These are phyloP conservation scores for Russula virescens DNA, from an alignment of 768 basidiomycete genomes.

Conservation along the genomic window DNA sequence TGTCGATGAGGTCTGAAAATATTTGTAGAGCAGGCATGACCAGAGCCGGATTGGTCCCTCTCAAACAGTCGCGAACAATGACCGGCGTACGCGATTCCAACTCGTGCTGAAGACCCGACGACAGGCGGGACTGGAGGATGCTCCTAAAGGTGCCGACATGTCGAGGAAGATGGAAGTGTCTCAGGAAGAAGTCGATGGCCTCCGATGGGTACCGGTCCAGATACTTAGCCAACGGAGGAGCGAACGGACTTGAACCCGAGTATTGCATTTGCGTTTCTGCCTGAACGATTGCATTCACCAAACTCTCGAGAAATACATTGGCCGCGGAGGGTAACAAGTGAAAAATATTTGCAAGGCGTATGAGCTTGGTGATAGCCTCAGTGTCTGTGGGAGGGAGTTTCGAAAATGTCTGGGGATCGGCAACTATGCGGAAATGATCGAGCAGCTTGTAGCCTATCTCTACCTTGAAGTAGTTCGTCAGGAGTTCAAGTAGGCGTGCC, in stretches of 20 bases:
- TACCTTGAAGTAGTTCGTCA: conserved; percentile 99
- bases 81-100: conserved; percentile 52
- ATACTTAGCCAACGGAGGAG: conserved; percentile 85
- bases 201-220: conserved; percentile 86
- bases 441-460: conserved; percentile 97
- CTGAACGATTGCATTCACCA: conserved; percentile 85
- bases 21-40: conserved; percentile 69
- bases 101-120: conserved; percentile 68
- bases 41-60: conserved; percentile 43
- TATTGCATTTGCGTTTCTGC: conserved; percentile 91
- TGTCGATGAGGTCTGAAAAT: conserved; percentile 65
- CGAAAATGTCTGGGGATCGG: conserved; percentile 81
- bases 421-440: conserved; percentile 91
- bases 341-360: conserved; percentile 95
- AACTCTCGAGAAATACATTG: conserved; percentile 81
- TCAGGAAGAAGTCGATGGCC: conserved; percentile 79
- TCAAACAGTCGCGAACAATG: conserved; percentile 49
- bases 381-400: conserved; percentile 79
- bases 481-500: conserved; percentile 84
- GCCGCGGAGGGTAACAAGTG: conserved; percentile 92
- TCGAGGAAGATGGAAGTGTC: conserved; percentile 68
- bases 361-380: conserved; percentile 87
- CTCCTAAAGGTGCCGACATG: conserved; percentile 81
- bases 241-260: conserved; percentile 85
- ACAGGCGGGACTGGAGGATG: conserved; percentile 72